Base-by-base conservation (phyloP, 768 basidiomycete genomes). In the Gautieria morchelliformis region DNA sequence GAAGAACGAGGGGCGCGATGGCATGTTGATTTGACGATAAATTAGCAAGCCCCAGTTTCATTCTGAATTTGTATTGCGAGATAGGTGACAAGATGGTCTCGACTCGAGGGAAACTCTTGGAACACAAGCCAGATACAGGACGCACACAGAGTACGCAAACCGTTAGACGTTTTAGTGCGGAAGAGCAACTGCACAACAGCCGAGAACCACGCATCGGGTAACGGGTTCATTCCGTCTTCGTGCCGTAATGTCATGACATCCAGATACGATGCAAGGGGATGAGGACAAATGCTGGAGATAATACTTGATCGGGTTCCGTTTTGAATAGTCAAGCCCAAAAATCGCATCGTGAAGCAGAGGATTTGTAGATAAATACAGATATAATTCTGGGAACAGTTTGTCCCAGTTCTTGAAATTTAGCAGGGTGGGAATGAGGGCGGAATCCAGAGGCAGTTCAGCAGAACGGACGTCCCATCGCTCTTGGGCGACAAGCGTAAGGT, bases 21-120 rank as follows among this genome's bases (percentile, higher is more conserved):
- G 90, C 90, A 61, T 85, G 81, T 0, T 70, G 61, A 63, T 88
- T 84, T 63, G 77, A 80, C 0, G 89, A 87, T 55, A 93, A 63
- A 64, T 85, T 89, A 2, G 85, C 83, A 1, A 94, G 7, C 20
- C 12, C 33, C 30, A 33, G 9, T 11, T 24, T 17, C 27, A 11
- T 42, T 48, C n/a, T 39, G 12, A n/a, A 48, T n/a, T 49, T 30
- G 5, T 17, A 1, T 40, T 40, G 20, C 24, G 19, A 57, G 45
- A 22, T n/a, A 24, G 37, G 46, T 12, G n/a, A 27, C n/a, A 57
- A 11, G 46, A 35, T 32, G 32, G 2, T 33, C 22, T 5, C 17
- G 39, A 20, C n/a, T 7, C 8, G 3, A n/a, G 63, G 58, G 32
- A 66, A 46, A 14, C 59, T 52, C 32, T 15, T 22, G 27, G 15